These are phyloP conservation scores for Thermothielavioides terrestris DNA, from an alignment of 495 filamentous ascomycete species.

Conservation along the genomic window DNA sequence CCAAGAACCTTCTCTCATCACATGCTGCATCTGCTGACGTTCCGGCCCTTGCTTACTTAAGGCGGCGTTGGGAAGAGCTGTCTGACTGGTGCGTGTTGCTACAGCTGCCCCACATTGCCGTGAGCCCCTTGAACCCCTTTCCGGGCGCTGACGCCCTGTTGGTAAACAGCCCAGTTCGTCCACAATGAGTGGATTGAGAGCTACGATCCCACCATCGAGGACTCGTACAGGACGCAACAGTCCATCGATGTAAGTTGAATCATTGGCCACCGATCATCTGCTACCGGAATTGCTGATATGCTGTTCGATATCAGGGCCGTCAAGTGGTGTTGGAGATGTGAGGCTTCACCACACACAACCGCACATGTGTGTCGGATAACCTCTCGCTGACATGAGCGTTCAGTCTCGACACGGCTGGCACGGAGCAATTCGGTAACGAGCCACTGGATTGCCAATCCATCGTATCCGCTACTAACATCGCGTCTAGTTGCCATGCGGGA, in stretches of 20 bases:
- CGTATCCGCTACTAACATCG: neutral
- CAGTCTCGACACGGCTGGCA: conserved; percentile 92
- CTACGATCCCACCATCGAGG: conserved; percentile 96
- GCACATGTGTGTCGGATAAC: too few species aligned
- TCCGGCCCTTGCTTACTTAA: conserved; percentile 29
- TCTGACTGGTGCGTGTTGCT: conserved; percentile 67
- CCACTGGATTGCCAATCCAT: neutral
- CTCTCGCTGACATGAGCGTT: conserved; percentile 18
- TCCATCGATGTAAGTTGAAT: conserved; percentile 73
- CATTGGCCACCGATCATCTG: neutral
- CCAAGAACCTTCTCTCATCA: conserved; percentile 16
- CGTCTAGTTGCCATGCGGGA: conserved; percentile 56
- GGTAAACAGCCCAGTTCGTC: conserved; percentile 81
- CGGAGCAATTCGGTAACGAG: conserved; percentile 86
- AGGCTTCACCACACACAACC: too few species aligned
- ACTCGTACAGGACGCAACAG: conserved; percentile 91
- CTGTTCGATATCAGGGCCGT: conserved; percentile 57
- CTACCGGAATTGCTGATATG: conserved; percentile 3
- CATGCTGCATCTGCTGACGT: conserved; percentile 26
- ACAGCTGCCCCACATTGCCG: conserved; percentile 1
- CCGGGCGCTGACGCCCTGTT: conserved; percentile 12
- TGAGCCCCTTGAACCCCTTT: conserved; percentile 1
- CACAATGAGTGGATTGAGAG: conserved; percentile 99
- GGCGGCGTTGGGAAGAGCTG: conserved; percentile 98
- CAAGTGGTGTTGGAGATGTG: conserved; percentile 97